A percentile compares a stretch with the other conserved stretches of the same genome.
These are phyloP conservation scores for Clonostachys solani DNA, from an alignment of 2,329 filamentous ascomycete genomes.

Conservation along the genomic window DNA sequence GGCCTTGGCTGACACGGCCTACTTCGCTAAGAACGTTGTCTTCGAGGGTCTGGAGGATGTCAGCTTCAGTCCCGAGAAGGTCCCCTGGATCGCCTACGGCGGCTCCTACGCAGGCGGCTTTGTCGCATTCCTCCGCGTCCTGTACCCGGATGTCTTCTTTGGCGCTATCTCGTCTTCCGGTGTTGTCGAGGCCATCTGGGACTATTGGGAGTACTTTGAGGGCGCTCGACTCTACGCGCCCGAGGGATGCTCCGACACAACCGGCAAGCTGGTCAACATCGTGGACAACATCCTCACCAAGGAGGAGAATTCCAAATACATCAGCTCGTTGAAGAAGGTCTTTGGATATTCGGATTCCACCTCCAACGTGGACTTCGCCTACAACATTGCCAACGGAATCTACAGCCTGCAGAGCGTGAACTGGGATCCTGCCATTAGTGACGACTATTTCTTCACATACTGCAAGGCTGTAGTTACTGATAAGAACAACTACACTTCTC, in stretches of 20 bases:
- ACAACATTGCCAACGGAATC: constrained; percentile 32
- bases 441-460: constrained; percentile 12
- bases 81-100: constrained; percentile 75
- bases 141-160: constrained; percentile 77
- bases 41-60: constrained; percentile 66
- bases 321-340: constrained; percentile 37
- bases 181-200: constrained; percentile 71
- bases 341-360: constrained; percentile 37
- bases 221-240: constrained; percentile 44
- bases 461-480: constrained; percentile 3
- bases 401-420: constrained; percentile 41
- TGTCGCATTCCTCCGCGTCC: constrained; percentile 68
- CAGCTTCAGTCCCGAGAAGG: constrained; percentile 60
- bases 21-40: constrained; percentile 70
- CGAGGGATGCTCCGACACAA: constrained; percentile 58
- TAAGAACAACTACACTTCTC: not conserved
- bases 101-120: constrained; percentile 81
- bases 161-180: constrained; percentile 78
- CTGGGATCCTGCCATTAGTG: constrained; percentile 49
- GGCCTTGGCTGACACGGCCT: constrained; percentile 74
- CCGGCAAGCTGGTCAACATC: constrained; percentile 50
- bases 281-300: constrained; percentile 44
- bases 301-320: constrained; percentile 25
- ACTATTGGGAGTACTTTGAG: constrained; percentile 65
- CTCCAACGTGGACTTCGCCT: constrained; percentile 44